Conservation (phyloP, 805 yeast genomes). For the Torulaspora franciscae region DNA sequence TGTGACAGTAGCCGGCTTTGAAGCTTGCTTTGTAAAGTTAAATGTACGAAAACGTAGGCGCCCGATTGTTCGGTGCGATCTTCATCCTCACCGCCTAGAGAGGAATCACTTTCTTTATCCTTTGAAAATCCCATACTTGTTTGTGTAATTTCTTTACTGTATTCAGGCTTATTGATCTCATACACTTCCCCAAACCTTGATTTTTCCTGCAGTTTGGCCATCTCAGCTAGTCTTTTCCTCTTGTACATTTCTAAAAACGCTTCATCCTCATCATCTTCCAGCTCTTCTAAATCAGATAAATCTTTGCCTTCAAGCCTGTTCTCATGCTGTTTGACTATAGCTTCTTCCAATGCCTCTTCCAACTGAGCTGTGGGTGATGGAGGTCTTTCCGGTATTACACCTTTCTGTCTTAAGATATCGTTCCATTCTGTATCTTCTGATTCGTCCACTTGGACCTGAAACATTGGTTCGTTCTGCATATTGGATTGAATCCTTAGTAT, state of each 20-base stretch:
- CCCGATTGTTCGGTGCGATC: slow-evolving; percentile 24
- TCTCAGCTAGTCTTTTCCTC: slow-evolving; percentile 69
- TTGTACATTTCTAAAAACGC: slow-evolving; percentile 79
- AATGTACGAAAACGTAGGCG: slow-evolving; percentile 67
- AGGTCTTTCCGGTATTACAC: slow-evolving; percentile 87
- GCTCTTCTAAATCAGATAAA: slow-evolving; percentile 74
- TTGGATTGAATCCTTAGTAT: neutral
- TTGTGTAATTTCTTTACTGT: slow-evolving; percentile 76
- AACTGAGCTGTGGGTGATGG: slow-evolving; percentile 82
- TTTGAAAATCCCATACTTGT: slow-evolving; percentile 48
- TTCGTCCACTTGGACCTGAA: slow-evolving; percentile 87
- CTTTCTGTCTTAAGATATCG: slow-evolving; percentile 84
- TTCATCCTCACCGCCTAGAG: slow-evolving; percentile 1
- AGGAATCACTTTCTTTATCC: neutral
- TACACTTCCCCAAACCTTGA: slow-evolving; percentile 69
- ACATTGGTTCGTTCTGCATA: slow-evolving; percentile 48
- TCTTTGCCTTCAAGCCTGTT: slow-evolving; percentile 74
- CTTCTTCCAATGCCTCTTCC: slow-evolving; percentile 84
- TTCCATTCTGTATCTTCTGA: slow-evolving; percentile 99
- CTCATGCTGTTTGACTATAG: slow-evolving; percentile 71
- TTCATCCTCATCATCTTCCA: slow-evolving; percentile 92
- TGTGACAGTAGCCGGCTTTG: slow-evolving; percentile 70
- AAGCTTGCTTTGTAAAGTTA: slow-evolving; percentile 60
- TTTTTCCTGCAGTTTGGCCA: slow-evolving; percentile 51
- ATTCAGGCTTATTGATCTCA: slow-evolving; percentile 83